A percentile compares a stretch with the other conserved stretches of the same genome.
These are phyloP conservation scores for Kwoniella dejecticola DNA, from an alignment of 768 basidiomycete species.

Conservation along the genomic window DNA sequence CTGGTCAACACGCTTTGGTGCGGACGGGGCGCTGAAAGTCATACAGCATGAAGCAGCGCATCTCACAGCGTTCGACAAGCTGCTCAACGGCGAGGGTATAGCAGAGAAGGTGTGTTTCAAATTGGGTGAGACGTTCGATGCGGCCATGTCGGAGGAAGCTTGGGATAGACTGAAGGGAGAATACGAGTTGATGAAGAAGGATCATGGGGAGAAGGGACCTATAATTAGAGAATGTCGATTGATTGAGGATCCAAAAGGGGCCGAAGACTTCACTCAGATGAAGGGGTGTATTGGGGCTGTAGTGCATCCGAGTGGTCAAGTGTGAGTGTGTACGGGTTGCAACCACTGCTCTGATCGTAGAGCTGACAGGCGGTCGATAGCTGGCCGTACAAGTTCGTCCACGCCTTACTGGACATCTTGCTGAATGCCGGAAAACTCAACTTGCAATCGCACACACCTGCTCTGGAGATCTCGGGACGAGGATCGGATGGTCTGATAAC, in stretches of 20 bases:
- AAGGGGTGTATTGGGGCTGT: constrained; percentile 27
- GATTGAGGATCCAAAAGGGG: constrained; percentile 26
- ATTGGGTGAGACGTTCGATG: constrained; percentile 26
- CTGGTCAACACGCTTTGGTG: constrained; percentile 20
- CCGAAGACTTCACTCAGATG: constrained; percentile 30
- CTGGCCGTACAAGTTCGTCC: constrained; percentile 35
- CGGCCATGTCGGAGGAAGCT: constrained; percentile 29
- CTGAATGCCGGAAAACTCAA: constrained; percentile 20
- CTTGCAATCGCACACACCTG: constrained; percentile 29
- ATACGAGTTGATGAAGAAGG: constrained; percentile 19
- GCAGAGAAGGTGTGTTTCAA: constrained; percentile 24
- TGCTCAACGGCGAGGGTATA: constrained; percentile 19
- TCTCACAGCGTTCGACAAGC: constrained; percentile 18
- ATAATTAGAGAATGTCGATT: constrained; percentile 18
- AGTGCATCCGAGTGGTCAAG: constrained; percentile 23
- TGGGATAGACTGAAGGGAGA: constrained; percentile 21
- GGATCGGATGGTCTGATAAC: constrained; percentile 27
- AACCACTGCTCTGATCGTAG: neutral
- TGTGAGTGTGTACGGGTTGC: constrained; percentile 18
- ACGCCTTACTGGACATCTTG: constrained; percentile 20
- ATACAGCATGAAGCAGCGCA: constrained; percentile 30
- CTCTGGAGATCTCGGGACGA: neutral
- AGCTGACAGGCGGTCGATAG: constrained; percentile 3
- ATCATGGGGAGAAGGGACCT: constrained; percentile 20
- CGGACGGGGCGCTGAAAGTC: constrained; percentile 18